Conservation (phyloP, 345 rosid species). For the Sapria himalayana region DNA sequence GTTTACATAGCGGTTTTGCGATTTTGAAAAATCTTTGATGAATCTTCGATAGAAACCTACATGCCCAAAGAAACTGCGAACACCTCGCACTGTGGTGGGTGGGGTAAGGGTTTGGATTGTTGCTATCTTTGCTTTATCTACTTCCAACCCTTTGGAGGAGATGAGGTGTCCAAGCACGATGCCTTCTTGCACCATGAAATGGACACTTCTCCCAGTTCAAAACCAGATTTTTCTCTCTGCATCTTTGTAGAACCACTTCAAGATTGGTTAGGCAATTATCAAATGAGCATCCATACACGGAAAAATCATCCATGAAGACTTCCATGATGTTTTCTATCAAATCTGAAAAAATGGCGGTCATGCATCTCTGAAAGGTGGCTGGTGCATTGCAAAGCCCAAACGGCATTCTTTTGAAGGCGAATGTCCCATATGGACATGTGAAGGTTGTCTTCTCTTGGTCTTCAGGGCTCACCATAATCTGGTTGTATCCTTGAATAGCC, state of each 20-base stretch:
- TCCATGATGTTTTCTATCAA: not conserved
- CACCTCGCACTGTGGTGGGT: not conserved
- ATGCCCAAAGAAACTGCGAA: not conserved
- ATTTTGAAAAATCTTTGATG: not conserved
- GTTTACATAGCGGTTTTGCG: not conserved
- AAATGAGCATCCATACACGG: too few species aligned
- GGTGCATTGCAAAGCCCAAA: constrained; percentile 4
- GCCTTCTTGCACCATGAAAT: not conserved
- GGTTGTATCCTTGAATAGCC: not conserved
- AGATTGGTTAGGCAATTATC: not conserved
- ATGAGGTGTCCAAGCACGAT: not conserved
- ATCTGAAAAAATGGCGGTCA: not conserved
- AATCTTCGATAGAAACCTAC: not conserved
- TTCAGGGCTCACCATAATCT: not conserved
- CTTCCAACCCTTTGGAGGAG: not conserved
- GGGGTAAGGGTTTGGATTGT: not conserved
- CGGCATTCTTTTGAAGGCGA: not conserved
- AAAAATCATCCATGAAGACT: constrained; percentile 1
- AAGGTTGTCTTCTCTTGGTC: not conserved
- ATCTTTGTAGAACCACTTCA: not conserved
- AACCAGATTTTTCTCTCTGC: not conserved
- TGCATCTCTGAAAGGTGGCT: too few species aligned
- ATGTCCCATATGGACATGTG: not conserved
- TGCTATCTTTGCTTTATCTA: not conserved
- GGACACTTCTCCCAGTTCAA: not conserved